These are phyloP conservation scores for Diacronema lutheri DNA, from an alignment of 78 protist species.

Conservation along the genomic window DNA sequence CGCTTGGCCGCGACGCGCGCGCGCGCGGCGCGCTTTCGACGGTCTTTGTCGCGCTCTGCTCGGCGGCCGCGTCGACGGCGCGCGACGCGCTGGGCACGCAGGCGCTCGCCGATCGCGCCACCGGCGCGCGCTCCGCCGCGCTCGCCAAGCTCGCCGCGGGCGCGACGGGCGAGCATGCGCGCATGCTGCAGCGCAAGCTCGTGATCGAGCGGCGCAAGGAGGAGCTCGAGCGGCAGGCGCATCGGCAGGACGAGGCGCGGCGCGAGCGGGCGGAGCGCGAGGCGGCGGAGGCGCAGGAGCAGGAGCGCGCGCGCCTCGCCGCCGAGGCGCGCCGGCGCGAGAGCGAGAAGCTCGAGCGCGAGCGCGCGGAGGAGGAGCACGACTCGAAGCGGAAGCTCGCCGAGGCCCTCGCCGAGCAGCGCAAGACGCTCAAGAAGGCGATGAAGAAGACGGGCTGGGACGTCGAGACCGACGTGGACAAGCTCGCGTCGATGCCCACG, in stretches of 20 bases:
- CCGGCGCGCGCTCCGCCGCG: not conserved
- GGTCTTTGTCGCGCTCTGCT: no score
- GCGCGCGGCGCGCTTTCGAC: no score
- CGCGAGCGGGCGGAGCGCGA: not conserved
- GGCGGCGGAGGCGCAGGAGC: not conserved
- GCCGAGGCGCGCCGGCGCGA: slow-evolving; percentile 34
- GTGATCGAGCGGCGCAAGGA: slow-evolving; percentile 52
- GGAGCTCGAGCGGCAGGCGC: slow-evolving; percentile 18
- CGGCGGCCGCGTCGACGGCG: no score
- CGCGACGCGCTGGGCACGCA: no score
- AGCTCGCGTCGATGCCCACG: not conserved
- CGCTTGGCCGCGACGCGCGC: no score
- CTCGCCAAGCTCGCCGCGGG: not conserved
- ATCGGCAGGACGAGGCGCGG: not conserved
- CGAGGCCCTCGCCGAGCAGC: slow-evolving; percentile 33
- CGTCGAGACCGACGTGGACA: slow-evolving; percentile 7
- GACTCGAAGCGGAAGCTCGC: slow-evolving; percentile 11
- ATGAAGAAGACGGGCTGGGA: slow-evolving; percentile 4
- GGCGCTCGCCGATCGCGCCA: no score
- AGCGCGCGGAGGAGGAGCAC: slow-evolving; percentile 35
- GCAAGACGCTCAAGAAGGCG: not conserved
- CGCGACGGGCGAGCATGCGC: not conserved
- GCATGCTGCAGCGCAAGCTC: slow-evolving; percentile 1
- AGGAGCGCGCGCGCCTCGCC: no score
- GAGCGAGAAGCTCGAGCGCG: not conserved